Evolutionary conservation across 106 monocot species (phyloP), one percentile per base, ranked within the genome.

Genomic region (Apostasia shenzhenica): DNA sequence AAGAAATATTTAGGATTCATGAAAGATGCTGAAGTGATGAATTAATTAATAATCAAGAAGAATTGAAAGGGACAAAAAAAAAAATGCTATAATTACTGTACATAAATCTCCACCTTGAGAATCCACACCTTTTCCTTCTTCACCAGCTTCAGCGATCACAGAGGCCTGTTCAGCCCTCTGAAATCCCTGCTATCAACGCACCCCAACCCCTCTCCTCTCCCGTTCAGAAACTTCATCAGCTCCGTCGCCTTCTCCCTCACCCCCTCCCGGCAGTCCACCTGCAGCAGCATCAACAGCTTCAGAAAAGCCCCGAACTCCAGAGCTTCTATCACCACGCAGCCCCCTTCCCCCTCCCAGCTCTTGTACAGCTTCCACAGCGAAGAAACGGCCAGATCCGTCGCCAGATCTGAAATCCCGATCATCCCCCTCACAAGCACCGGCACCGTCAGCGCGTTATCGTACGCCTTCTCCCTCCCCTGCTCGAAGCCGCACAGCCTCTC

Each of bases 241-340:
- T 71, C 75, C 1, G 56, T 79, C 2, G 71, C 77, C 68, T 73
- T 83, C 75, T 75, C 84, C 83, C 78, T 88, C 1, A 77, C 78
- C 5, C 39, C 55, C 41, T 64, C 70, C 6, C 67, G 64, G 69
- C 77, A 80, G 3, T 81, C 87, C 0, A 81, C 72, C 78, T 84
- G 84, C 63, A 87, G 48, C 66, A 84, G 72, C 57, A 88, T 77
- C 72, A 88, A 39, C 46, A 84, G 68, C 81, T 87, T 87, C 71
- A 80, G 83, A 61, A 87, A 83, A 8, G 75, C 87, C 14, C 87
- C 87, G 6, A 78, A 68, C 54, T 70, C 69, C 8, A 81, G 40
- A 44, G 87, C 87, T 66, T 81, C 81, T 13, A 26, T 63, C 52
- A 47, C 75, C 61, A 49, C 69, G 37, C n/a, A 63, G 43, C 57